phyloP scores from a whole-genome alignment of 176 grass and related monocot species.

The Stipa capillata region DNA sequence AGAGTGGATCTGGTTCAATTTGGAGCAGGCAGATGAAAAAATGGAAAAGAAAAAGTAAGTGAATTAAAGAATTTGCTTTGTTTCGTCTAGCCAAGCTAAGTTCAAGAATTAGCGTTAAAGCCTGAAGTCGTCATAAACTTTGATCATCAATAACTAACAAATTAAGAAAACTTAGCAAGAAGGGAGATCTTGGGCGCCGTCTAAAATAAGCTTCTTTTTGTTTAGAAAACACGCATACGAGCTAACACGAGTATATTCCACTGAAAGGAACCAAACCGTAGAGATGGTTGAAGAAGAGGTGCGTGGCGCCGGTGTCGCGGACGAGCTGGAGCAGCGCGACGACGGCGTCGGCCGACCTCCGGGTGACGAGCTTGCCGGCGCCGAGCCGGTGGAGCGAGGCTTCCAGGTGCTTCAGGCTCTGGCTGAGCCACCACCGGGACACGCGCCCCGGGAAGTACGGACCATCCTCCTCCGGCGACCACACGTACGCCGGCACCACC shows the following conservation, averaged over 20 bases:
- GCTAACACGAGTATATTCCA: neutral
- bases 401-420: constrained; percentile 74
- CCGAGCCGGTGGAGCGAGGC: constrained; percentile 70
- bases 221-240: neutral
- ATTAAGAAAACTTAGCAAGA: neutral
- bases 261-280: constrained; percentile 44
- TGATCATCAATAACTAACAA: neutral
- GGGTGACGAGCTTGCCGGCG: constrained; percentile 52
- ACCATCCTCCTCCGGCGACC: constrained; percentile 86
- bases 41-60: neutral
- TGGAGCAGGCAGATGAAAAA: constrained; percentile 2
- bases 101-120: neutral
- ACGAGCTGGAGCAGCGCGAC: constrained; percentile 66
- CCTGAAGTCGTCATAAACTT: neutral
- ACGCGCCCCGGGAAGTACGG: constrained; percentile 64
- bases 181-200: neutral
- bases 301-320: constrained; percentile 58
- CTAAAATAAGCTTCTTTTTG: neutral
- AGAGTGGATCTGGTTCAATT: constrained; percentile 4
- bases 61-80: neutral
- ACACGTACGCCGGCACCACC: constrained; percentile 70
- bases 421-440: constrained; percentile 81
- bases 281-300: constrained; percentile 95
- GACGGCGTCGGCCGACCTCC: constrained; percentile 52
- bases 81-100: neutral